phyloP scores from a whole-genome alignment of 495 filamentous ascomycete genomes.

The Antarctomyces pellizariae region DNA sequence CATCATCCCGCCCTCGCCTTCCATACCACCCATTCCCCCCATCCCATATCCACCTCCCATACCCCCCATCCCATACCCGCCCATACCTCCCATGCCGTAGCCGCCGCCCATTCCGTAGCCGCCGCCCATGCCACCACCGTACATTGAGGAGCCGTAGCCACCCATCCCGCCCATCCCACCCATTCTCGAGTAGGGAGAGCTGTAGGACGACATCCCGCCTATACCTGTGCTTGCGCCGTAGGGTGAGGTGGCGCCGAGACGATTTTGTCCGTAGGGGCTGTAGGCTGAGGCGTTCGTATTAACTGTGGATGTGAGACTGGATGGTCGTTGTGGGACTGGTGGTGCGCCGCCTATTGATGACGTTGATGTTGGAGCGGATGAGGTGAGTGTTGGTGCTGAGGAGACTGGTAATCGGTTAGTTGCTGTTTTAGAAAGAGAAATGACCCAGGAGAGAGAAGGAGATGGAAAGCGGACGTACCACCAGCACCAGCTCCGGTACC shows the following conservation, averaged over 20 bases:
- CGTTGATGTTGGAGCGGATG: constrained; percentile 18
- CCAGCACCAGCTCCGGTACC: constrained; percentile 31
- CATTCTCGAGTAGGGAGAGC: constrained; percentile 23
- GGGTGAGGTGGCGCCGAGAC: constrained; percentile 33
- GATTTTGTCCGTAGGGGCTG: constrained; percentile 44
- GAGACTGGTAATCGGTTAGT: constrained; percentile 17
- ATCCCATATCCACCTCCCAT: constrained; percentile 29
- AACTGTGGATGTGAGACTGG: constrained; percentile 49
- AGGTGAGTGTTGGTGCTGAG: constrained; percentile 16
- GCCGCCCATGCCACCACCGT: constrained; percentile 36
- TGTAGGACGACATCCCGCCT: constrained; percentile 26
- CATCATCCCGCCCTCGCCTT: constrained; percentile 45
- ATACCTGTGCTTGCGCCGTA: no score
- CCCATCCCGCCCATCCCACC: constrained; percentile 22
- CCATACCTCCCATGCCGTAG: constrained; percentile 32
- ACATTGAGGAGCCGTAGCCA: constrained; percentile 18
- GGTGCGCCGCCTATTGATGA: constrained; percentile 20
- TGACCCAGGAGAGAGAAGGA: constrained; percentile 4
- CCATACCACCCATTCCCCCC: constrained; percentile 33
- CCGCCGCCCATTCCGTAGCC: constrained; percentile 29
- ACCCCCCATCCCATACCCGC: constrained; percentile 26
- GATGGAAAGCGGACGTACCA: constrained; percentile 12
- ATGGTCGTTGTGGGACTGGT: constrained; percentile 58
- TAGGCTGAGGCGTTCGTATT: constrained; percentile 69
- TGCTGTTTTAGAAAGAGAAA: constrained; percentile 1